Percentiles rank a stretch among this genome's conserved stretches.
phyloP scores from a whole-genome alignment of 2,329 filamentous ascomycete genomes.

The Camillea tinctor region DNA sequence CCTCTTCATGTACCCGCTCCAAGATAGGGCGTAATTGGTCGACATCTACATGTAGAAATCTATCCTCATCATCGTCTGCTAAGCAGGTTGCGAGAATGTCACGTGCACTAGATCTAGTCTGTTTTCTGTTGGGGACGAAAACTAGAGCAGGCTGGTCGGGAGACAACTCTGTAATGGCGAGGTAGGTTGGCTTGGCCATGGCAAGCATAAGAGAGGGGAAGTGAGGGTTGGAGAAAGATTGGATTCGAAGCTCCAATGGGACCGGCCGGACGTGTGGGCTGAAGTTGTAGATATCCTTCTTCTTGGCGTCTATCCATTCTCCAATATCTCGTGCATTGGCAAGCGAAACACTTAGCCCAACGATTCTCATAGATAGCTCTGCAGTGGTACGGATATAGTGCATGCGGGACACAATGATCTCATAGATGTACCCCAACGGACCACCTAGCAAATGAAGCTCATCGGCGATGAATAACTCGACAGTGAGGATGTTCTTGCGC shows the following conservation, averaged over 20 bases:
- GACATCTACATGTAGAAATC: slow-evolving; percentile 82
- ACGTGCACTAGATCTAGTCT: slow-evolving; percentile 81
- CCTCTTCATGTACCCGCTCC: slow-evolving; percentile 78
- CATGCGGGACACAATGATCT: slow-evolving; percentile 96
- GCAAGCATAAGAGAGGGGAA: slow-evolving; percentile 98
- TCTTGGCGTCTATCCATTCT: slow-evolving; percentile 96
- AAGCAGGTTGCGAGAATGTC: slow-evolving; percentile 87
- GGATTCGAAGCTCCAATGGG: slow-evolving; percentile 88
- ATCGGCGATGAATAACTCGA: slow-evolving; percentile 90
- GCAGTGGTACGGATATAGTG: slow-evolving; percentile 91
- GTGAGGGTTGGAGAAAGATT: slow-evolving; percentile 93
- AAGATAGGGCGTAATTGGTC: slow-evolving; percentile 82
- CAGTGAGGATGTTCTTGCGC: slow-evolving; percentile 88
- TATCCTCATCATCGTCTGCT: slow-evolving; percentile 87
- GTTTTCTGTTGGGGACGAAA: slow-evolving; percentile 91
- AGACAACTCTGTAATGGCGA: slow-evolving; percentile 84
- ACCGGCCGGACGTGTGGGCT: slow-evolving; percentile 87
- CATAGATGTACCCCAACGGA: slow-evolving; percentile 83
- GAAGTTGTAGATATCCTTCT: slow-evolving; percentile 99
- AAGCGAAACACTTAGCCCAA: slow-evolving; percentile 87
- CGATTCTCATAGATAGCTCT: slow-evolving; percentile 78
- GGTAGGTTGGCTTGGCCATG: slow-evolving; percentile 93
- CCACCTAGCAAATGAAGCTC: slow-evolving; percentile 93
- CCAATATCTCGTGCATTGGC: slow-evolving; percentile 92
- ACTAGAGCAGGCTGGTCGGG: slow-evolving; percentile 85